These are phyloP conservation scores for Fistulinella prunicolor DNA, from an alignment of 768 basidiomycete genomes.

Conservation along the genomic window DNA sequence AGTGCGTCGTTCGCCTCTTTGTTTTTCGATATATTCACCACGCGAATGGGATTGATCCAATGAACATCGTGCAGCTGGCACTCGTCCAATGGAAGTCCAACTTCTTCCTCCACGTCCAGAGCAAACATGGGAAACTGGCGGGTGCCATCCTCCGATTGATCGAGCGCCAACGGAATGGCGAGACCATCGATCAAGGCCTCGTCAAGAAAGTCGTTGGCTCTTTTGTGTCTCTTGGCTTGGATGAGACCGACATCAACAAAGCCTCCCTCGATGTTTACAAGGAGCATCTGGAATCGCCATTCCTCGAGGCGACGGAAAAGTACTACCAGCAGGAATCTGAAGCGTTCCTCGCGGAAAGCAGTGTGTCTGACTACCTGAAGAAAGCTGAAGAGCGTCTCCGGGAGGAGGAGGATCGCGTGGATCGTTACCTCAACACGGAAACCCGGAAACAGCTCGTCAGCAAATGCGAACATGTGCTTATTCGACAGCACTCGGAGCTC, in stretches of 20 bases:
- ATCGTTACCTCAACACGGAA: conserved; percentile 86
- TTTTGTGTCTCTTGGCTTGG: conserved; percentile 91
- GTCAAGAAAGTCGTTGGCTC: conserved; percentile 95
- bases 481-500: conserved; percentile 75
- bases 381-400: conserved; percentile 89
- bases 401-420: conserved; percentile 95
- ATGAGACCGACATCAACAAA: conserved; percentile 89
- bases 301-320: conserved; percentile 83
- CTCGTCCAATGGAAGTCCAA: conserved; percentile 95
- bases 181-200: conserved; percentile 87
- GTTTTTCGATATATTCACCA: not conserved
- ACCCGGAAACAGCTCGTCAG: conserved; percentile 78
- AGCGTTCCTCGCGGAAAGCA: conserved; percentile 83
- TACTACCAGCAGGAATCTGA: conserved; percentile 94
- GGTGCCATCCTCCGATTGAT: conserved; percentile 86
- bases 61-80: conserved; percentile 56
- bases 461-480: conserved; percentile 90
- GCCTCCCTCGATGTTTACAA: conserved; percentile 92
- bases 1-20: conserved; percentile 43
- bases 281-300: conserved; percentile 85
- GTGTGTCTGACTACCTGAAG: conserved; percentile 91
- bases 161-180: conserved; percentile 91
- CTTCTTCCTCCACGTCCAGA: conserved; percentile 87
- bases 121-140: conserved; percentile 77
- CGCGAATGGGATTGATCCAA: conserved; percentile 2